Evolutionary conservation across 2,329 filamentous ascomycete species (phyloP).

Genomic region (Coccinonectria pachysandricola): DNA sequence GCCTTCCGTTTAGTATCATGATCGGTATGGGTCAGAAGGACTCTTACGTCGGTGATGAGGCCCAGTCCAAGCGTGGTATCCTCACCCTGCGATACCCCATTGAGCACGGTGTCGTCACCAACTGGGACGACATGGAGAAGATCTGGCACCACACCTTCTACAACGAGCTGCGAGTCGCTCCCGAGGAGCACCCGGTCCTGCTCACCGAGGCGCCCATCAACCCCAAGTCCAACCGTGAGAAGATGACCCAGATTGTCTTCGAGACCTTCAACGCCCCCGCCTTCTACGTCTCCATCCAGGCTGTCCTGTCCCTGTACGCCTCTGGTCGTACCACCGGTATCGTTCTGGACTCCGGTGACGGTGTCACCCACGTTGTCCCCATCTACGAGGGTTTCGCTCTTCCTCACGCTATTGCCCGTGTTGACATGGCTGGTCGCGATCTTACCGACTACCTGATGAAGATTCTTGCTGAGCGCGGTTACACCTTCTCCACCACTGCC

Average conservation of each 20-base stretch:
- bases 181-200: conserved; percentile 98
- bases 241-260: conserved; percentile 99
- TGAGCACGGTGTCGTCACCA: conserved; percentile 99
- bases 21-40: conserved; percentile 99
- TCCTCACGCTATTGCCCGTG: conserved; percentile 98
- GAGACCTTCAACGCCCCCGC: conserved; percentile 99
- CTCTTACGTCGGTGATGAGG: conserved; percentile 99
- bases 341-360: conserved; percentile 98
- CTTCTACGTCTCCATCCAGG: conserved; percentile 99
- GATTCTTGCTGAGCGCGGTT: conserved; percentile 98
- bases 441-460: conserved; percentile 99
- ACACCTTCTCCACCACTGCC: conserved; percentile 99
- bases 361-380: conserved; percentile 99
- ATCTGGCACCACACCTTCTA: conserved; percentile 99
- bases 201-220: conserved; percentile 99
- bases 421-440: conserved; percentile 99
- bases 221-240: conserved; percentile 99
- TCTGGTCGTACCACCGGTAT: conserved; percentile 99
- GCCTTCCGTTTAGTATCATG: conserved; percentile 72
- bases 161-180: conserved; percentile 99
- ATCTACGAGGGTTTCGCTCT: conserved; percentile 99
- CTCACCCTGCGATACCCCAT: conserved; percentile 98
- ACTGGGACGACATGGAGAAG: conserved; percentile 99
- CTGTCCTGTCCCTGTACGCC: conserved; percentile 96
- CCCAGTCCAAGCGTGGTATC: conserved; percentile 99